Evolutionary conservation across 1,139 yeast species (phyloP), one percentile per base, ranked within the genome.

Genomic region (Blastobotrys buckinghamii): DNA sequence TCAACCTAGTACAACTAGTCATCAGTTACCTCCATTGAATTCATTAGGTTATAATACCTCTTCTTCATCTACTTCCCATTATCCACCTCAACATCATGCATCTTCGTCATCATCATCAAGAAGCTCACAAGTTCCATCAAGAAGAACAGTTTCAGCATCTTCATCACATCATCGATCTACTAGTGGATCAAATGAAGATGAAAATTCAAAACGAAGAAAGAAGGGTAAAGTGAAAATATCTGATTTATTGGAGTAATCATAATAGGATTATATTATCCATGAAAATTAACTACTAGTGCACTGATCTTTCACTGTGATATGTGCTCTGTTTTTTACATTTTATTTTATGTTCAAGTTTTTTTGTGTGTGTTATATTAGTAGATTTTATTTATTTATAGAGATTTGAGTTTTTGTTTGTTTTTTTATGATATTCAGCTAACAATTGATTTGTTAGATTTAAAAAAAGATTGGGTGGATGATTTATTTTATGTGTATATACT

Each of bases 201-300:
- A 13, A 24, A 40, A 40, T 24, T 9, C 20, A 37, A 22, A 19
- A 22, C 38, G 39, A 12, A 32, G 29, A 39, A 32, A 15, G 30
- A 35, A 35, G 42, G 45, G 56, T 19, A 59, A 60, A 44, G 63
- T 48, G 47, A 76, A 57, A 51, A 74, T 69, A 65, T 81, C 72
- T 15, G 58, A 55, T 37, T 51, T 55, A n/a, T 51, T 55, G 35
- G 54, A 54, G 32, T 52, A 45, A n/a, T 34, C 5, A 6, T 33
- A n/a, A n/a, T n/a, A n/a, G n/a, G n/a, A n/a, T n/a, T n/a, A n/a
- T n/a, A n/a, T n/a, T n/a, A n/a, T n/a, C n/a, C n/a, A n/a, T n/a
- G n/a, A n/a, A n/a, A n/a, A n/a, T n/a, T n/a, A n/a, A n/a, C n/a
- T n/a, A n/a, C n/a, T n/a, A n/a, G n/a, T n/a, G n/a, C n/a, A n/a